These are phyloP conservation scores for Thalassiosira ordinaria DNA, from an alignment of 352 stramenopile genomes.

Conservation along the genomic window DNA sequence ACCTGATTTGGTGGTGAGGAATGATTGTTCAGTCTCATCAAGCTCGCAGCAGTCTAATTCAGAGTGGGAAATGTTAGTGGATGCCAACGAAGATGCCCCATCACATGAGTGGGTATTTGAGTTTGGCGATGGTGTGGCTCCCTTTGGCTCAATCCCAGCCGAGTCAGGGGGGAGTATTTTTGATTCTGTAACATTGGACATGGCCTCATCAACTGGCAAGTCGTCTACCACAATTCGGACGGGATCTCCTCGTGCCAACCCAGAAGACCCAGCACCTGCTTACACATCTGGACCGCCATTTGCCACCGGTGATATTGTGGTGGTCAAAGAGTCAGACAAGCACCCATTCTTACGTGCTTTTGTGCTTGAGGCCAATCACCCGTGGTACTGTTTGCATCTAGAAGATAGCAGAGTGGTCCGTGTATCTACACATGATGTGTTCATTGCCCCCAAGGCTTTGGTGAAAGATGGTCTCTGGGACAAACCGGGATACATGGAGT, in stretches of 20 bases:
- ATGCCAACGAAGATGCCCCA: too few species aligned
- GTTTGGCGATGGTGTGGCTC: background rate
- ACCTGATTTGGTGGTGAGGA: too few species aligned
- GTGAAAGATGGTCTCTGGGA: too few species aligned
- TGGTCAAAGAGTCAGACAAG: background rate
- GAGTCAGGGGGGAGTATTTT: background rate
- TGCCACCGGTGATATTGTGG: background rate
- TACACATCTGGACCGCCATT: background rate
- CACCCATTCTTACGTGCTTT: background rate
- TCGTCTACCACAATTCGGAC: background rate
- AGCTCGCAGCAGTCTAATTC: too few species aligned
- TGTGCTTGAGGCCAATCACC: slow-evolving; percentile 1
- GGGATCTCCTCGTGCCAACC: background rate
- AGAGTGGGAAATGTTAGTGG: too few species aligned
- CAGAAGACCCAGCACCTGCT: background rate
- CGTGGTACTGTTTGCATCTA: slow-evolving; percentile 8
- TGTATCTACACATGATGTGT: background rate
- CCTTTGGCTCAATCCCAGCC: background rate
- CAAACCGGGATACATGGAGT: background rate
- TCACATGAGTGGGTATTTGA: too few species aligned
- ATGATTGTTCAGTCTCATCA: too few species aligned
- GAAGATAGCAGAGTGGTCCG: background rate
- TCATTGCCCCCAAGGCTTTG: background rate
- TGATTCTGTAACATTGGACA: background rate
- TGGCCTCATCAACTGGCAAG: background rate